A percentile compares a stretch with the other conserved stretches of the same genome.
These are phyloP conservation scores for Diaporthe sp. DNA, from an alignment of 2,329 filamentous ascomycete genomes.

Conservation along the genomic window DNA sequence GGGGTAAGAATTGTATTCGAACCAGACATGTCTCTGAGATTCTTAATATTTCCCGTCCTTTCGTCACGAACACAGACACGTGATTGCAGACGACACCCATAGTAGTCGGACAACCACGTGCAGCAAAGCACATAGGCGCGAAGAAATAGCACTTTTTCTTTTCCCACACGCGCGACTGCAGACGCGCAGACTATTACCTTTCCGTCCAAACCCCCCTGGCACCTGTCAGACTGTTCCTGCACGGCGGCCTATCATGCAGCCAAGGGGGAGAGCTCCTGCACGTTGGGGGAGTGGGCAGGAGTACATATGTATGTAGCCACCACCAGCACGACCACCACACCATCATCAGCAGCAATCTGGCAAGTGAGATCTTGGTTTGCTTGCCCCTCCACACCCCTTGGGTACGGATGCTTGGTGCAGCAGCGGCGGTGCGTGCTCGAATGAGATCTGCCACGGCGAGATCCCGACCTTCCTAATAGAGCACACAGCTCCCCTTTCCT, in stretches of 20 bases:
- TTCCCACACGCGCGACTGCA: background rate
- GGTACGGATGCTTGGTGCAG: conserved; percentile 12
- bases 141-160: background rate
- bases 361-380: conserved; percentile 23
- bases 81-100: too few relatives aligned
- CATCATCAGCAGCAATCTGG: background rate
- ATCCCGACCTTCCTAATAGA: conserved; percentile 22
- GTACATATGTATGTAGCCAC: background rate
- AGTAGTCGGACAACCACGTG: background rate
- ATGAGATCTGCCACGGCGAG: conserved; percentile 12
- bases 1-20: background rate
- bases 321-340: background rate
- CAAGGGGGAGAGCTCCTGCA: conserved; percentile 12
- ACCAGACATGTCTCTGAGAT: background rate
- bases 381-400: background rate
- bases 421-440: background rate
- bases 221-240: conserved; percentile 25
- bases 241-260: conserved; percentile 23
- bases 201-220: background rate
- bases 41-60: too few relatives aligned
- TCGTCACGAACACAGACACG: background rate
- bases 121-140: background rate
- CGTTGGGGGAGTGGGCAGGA: background rate
- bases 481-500: conserved; percentile 16
- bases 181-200: conserved; percentile 12